These are phyloP conservation scores for Citrus unshiu DNA, from an alignment of 345 rosid species.

Conservation along the genomic window DNA sequence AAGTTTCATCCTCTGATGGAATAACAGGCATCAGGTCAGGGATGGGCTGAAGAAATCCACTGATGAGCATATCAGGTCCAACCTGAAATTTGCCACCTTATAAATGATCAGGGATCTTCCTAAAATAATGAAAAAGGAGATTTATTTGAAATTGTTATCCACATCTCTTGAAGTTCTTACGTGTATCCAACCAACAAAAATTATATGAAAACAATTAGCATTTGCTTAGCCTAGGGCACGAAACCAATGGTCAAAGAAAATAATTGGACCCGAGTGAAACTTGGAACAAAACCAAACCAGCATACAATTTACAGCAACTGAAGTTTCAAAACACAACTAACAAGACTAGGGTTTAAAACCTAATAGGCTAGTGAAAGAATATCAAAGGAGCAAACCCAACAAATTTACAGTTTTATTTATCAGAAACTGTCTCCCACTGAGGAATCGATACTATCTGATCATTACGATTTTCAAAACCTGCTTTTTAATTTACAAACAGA, in stretches of 20 bases:
- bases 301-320: neutral
- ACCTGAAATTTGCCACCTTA: slow-evolving; percentile 37
- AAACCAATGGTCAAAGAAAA: neutral
- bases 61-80: slow-evolving; percentile 92
- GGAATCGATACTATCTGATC: neutral
- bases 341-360: neutral
- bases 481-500: neutral
- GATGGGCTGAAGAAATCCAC: slow-evolving; percentile 89
- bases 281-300: neutral
- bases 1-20: slow-evolving; percentile 78
- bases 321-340: neutral
- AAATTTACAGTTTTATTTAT: neutral
- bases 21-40: slow-evolving; percentile 79
- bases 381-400: neutral
- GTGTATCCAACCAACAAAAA: neutral
- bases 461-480: neutral
- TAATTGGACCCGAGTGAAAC: neutral
- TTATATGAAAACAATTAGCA: neutral
- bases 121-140: neutral
- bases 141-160: neutral
- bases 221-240: neutral
- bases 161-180: neutral
- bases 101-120: neutral
- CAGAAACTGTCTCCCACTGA: neutral
- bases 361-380: neutral